phyloP scores from a whole-genome alignment of 2,329 filamentous ascomycete genomes.

The Trichophyton rubrum region DNA sequence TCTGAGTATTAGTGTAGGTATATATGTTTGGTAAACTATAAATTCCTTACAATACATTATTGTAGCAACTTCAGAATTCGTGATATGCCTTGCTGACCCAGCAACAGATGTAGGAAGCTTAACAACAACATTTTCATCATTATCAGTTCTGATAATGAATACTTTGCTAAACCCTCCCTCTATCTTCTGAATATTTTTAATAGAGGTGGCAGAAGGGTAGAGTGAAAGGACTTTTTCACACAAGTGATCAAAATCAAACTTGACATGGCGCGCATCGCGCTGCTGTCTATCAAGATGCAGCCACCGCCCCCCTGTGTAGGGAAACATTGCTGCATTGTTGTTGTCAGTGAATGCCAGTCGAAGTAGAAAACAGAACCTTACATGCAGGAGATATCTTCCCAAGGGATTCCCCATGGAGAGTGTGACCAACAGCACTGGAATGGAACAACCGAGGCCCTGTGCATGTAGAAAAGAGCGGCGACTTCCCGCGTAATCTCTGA shows the following conservation, averaged over 20 bases:
- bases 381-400: slow-evolving; percentile 6
- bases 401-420: background rate
- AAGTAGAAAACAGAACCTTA: slow-evolving; percentile 6
- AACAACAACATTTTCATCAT: slow-evolving; percentile 28
- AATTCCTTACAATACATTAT: slow-evolving; percentile 27
- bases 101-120: slow-evolving; percentile 31
- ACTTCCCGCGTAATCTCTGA: background rate
- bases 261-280: slow-evolving; percentile 25
- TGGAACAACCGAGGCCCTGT: slow-evolving; percentile 4
- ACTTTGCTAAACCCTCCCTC: slow-evolving; percentile 32
- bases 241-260: slow-evolving; percentile 32
- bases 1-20: too few relatives aligned
- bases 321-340: slow-evolving; percentile 12
- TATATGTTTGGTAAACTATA: too few relatives aligned
- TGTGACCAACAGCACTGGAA: background rate
- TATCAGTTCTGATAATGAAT: slow-evolving; percentile 33
- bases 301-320: slow-evolving; percentile 28
- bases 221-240: slow-evolving; percentile 26
- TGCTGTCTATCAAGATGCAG: slow-evolving; percentile 27
- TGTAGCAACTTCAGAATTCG: slow-evolving; percentile 28
- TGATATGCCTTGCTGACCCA: slow-evolving; percentile 10
- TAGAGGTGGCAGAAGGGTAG: slow-evolving; percentile 24
- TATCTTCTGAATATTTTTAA: slow-evolving; percentile 29
- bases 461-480: background rate
- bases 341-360: slow-evolving; percentile 5